phyloP scores from a whole-genome alignment of 371 early-diverging fungal genomes.

The Mortierella polycephala region DNA sequence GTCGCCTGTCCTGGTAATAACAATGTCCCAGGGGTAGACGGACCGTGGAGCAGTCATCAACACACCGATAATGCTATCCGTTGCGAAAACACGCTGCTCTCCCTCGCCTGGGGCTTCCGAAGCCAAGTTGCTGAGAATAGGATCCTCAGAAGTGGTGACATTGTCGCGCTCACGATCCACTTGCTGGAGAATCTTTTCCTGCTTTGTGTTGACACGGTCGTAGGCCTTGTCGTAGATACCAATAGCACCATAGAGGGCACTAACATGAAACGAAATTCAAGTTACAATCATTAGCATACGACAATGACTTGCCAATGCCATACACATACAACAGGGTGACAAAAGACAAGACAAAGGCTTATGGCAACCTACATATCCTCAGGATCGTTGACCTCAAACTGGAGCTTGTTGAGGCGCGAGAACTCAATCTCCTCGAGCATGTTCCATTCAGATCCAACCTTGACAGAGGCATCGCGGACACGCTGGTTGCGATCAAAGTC shows the following conservation, averaged over 20 bases:
- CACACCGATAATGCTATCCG: conserved; percentile 89
- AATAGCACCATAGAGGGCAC: conserved; percentile 75
- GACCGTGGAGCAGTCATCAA: conserved; percentile 95
- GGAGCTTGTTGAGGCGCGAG: conserved; percentile 84
- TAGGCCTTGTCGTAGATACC: conserved; percentile 85
- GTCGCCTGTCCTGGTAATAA: conserved; percentile 88
- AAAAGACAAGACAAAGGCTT: too few species aligned
- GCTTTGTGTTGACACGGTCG: conserved; percentile 87
- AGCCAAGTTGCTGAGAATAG: conserved; percentile 71
- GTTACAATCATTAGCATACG: too few species aligned
- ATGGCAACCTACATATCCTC: conserved; percentile 74
- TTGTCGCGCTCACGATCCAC: conserved; percentile 79
- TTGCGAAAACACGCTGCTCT: conserved; percentile 87
- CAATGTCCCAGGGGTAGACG: conserved; percentile 96
- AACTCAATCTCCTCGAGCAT: conserved; percentile 96
- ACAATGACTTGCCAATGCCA: not conserved
- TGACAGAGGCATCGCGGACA: conserved; percentile 89
- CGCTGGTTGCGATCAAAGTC: conserved; percentile 66
- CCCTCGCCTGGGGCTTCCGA: conserved; percentile 69
- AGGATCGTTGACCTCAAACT: conserved; percentile 79
- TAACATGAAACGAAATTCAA: conserved; percentile 12
- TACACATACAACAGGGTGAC: too few species aligned
- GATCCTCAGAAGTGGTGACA: conserved; percentile 85
- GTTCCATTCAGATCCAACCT: conserved; percentile 91
- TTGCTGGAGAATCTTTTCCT: conserved; percentile 79